These are phyloP conservation scores for Metschnikowia similis DNA, from an alignment of 805 yeast genomes.

Conservation along the genomic window DNA sequence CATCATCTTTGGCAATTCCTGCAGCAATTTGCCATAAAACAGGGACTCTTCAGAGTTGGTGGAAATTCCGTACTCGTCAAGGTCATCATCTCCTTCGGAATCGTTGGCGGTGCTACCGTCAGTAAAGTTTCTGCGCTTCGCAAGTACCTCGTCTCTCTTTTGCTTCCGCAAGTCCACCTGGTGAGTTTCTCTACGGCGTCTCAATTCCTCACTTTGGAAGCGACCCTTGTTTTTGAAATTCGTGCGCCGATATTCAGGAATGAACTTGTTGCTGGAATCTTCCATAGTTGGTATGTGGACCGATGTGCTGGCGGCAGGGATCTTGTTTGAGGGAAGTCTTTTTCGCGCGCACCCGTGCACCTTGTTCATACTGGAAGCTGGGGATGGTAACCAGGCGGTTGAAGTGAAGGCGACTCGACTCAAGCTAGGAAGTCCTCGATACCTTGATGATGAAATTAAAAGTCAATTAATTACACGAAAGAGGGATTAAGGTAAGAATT, in stretches of 20 bases:
- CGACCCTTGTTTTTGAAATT: slow-evolving; percentile 92
- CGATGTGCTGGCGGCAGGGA: slow-evolving; percentile 4
- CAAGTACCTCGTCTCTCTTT: slow-evolving; percentile 89
- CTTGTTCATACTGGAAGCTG: not conserved
- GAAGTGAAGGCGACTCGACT: no score
- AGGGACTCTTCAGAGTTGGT: slow-evolving; percentile 48
- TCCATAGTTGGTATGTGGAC: slow-evolving; percentile 49
- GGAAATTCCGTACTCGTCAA: slow-evolving; percentile 24
- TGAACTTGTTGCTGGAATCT: slow-evolving; percentile 75
- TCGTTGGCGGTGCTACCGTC: slow-evolving; percentile 32
- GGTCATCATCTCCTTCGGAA: slow-evolving; percentile 40
- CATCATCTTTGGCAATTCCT: slow-evolving; percentile 82
- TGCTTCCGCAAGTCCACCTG: slow-evolving; percentile 96
- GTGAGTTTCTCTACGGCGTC: slow-evolving; percentile 96
- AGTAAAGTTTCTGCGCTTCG: slow-evolving; percentile 83
- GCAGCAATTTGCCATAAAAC: slow-evolving; percentile 38
- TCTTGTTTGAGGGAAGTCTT: not conserved
- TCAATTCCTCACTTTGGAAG: slow-evolving; percentile 90
- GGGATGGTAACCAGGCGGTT: not conserved
- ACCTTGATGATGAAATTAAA: no score
- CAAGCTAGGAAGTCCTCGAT: no score
- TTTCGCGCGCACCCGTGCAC: slow-evolving; percentile 2
- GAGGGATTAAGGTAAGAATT: no score
- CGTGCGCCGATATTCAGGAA: slow-evolving; percentile 97
- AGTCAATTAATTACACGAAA: no score